phyloP scores from a whole-genome alignment of 345 rosid genomes.

The Eucalyptus curtisii region DNA sequence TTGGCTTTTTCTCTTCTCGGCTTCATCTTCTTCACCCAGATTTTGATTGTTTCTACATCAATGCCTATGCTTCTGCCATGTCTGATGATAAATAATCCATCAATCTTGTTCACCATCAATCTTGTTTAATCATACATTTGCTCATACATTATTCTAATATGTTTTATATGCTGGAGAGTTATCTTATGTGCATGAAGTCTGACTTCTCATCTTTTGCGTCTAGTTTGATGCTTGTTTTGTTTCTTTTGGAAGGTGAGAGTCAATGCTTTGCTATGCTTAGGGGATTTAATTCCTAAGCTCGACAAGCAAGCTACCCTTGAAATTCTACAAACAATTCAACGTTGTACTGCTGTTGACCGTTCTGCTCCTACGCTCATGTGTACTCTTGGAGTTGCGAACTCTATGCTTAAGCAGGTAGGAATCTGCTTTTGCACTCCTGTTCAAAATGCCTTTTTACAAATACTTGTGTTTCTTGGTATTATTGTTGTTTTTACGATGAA shows the following conservation, averaged over 20 bases:
- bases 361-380: conserved; percentile 98
- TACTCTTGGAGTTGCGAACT: conserved; percentile 85
- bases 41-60: background rate
- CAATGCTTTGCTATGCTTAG: conserved; percentile 84
- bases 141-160: background rate
- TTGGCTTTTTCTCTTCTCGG: background rate
- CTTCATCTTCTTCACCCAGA: background rate
- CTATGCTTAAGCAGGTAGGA: conserved; percentile 77
- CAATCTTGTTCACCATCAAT: background rate
- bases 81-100: background rate
- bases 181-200: background rate
- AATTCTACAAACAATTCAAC: conserved; percentile 77
- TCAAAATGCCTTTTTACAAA: background rate
- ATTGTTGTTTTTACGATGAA: background rate
- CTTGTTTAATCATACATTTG: background rate
- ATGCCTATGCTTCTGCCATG: background rate
- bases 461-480: background rate
- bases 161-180: background rate
- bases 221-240: background rate
- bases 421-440: background rate
- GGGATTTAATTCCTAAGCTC: conserved; percentile 56
- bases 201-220: background rate
- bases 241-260: conserved; percentile 70
- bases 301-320: conserved; percentile 69
- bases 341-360: conserved; percentile 90